Evolutionary conservation across 140 eudicot species (phyloP).

Genomic region (Anethum foeniculum): DNA sequence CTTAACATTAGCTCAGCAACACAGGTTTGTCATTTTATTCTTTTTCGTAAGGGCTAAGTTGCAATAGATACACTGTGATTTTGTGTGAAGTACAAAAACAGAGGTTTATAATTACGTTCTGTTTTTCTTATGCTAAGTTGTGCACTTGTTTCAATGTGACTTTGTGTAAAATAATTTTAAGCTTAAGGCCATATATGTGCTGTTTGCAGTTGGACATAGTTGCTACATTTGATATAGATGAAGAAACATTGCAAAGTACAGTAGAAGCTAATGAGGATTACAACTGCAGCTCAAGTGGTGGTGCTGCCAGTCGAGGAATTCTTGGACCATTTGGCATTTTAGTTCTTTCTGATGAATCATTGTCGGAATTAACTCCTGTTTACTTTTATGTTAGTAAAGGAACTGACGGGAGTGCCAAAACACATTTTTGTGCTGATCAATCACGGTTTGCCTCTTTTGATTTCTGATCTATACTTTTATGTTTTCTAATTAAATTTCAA

Average conservation of each 20-base stretch:
- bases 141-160: background rate
- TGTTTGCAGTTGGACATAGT: constrained; percentile 57
- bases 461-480: background rate
- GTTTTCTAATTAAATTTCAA: background rate
- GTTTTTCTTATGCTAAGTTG: background rate
- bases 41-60: background rate
- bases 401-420: constrained; percentile 37
- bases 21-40: constrained; percentile 34
- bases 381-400: constrained; percentile 71
- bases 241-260: constrained; percentile 20
- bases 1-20: constrained; percentile 32
- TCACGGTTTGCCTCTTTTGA: constrained; percentile 32
- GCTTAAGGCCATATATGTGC: background rate
- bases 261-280: constrained; percentile 41
- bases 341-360: background rate
- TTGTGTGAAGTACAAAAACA: background rate
- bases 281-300: constrained; percentile 65
- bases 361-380: constrained; percentile 62
- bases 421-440: constrained; percentile 69
- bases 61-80: background rate
- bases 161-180: background rate
- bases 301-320: constrained; percentile 22
- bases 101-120: background rate
- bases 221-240: constrained; percentile 55
- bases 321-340: constrained; percentile 5